Conservation (phyloP, 441 rosid genomes). For the Populus hybrid region DNA sequence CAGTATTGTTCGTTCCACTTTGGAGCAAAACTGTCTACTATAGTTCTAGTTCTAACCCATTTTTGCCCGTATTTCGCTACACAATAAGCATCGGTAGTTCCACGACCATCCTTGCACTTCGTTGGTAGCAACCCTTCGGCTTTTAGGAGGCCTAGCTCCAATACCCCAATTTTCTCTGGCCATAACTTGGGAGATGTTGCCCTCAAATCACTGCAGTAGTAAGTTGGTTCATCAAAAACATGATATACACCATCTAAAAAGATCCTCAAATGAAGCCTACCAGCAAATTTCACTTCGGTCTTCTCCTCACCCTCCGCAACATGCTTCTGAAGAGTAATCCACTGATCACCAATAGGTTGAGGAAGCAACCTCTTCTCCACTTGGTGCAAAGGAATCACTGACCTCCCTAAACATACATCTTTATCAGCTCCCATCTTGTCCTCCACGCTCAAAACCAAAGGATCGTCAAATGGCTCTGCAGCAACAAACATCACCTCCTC, state of each 20-base stretch:
- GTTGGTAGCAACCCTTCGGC: slow-evolving; percentile 29
- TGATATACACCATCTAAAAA: slow-evolving; percentile 42
- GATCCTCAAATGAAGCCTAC: slow-evolving; percentile 33
- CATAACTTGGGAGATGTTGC: slow-evolving; percentile 35
- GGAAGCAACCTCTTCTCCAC: slow-evolving; percentile 29
- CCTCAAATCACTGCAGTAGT: slow-evolving; percentile 37
- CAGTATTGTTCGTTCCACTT: slow-evolving; percentile 48
- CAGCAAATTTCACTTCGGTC: slow-evolving; percentile 17
- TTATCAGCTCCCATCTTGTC: slow-evolving; percentile 25
- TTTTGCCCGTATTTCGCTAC: slow-evolving; percentile 45
- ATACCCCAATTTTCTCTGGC: slow-evolving; percentile 31
- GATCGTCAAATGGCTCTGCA: slow-evolving; percentile 42
- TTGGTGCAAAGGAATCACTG: slow-evolving; percentile 28
- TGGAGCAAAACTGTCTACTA: slow-evolving; percentile 24
- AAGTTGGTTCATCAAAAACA: slow-evolving; percentile 42
- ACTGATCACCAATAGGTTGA: slow-evolving; percentile 13
- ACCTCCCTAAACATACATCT: slow-evolving; percentile 34
- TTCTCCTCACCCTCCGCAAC: slow-evolving; percentile 4
- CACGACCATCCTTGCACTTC: slow-evolving; percentile 32
- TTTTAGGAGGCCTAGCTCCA: slow-evolving; percentile 5
- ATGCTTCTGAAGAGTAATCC: slow-evolving; percentile 34
- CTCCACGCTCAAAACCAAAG: slow-evolving; percentile 25
- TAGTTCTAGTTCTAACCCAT: slow-evolving; percentile 22
- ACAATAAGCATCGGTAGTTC: slow-evolving; percentile 41
- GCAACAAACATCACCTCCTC: slow-evolving; percentile 57